Evolutionary conservation across 495 filamentous ascomycete genomes (phyloP), one percentile per base, ranked within the genome.

Genomic region (Aspergillus conjunctus): DNA sequence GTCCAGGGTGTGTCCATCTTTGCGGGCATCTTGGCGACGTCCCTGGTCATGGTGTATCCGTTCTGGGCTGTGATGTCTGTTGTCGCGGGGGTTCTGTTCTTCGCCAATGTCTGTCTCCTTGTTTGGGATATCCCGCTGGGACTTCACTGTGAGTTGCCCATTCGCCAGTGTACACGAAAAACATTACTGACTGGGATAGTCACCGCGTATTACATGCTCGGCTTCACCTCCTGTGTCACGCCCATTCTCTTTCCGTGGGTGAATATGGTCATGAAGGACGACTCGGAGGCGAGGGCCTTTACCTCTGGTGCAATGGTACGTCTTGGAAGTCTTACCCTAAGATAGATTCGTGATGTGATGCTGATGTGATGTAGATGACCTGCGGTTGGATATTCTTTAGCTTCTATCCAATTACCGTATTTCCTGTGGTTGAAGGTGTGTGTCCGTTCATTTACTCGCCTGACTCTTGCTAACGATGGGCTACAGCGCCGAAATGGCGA

Each of bases 261-360:
- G 0, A 64, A 64, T 17, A 64, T 64, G 62, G 49, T 64, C 9
- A 64, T 64, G 62, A 60, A 56, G 18, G 62, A 64, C 18, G 62
- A 64, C 33, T 59, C 62, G 9, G 62, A 64, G 41, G 62, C 62
- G 26, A 32, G 62, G 48, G 62, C 62, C 3, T 64, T 64, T 32
- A 64, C 62, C 9, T 60, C 62, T n/a, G 62, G 62, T 22, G 62
- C 62, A 33, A 64, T 64, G 62, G 62, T 64, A 51, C n/a, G n/a
- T n/a, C n/a, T n/a, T 17, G 18, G 6, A 11, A 21, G 12, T 45
- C 32, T 44, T 20, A 0, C 17, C n/a, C 32, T 41, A 26, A 1
- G 10, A 7, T 18, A 17, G 11, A 37, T 33, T 37, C 9, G 12
- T 37, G 33, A 7, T 37, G 17, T 41, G 1, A 45, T n/a, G n/a